Conservation (phyloP, 106 monocot genomes). For the Platanthera zijinensis region DNA sequence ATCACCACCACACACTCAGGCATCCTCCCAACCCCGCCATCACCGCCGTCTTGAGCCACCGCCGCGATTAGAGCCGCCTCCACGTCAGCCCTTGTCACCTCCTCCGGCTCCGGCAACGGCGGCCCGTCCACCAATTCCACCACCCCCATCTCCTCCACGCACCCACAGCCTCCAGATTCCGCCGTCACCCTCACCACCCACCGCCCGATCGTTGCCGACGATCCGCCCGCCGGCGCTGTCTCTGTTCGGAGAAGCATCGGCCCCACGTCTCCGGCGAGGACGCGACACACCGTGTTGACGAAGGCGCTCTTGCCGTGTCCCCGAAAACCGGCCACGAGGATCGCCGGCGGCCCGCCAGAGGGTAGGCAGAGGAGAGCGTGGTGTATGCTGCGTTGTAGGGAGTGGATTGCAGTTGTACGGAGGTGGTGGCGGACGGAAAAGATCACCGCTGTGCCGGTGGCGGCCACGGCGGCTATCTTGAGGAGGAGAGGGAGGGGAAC, state of each 20-base stretch:
- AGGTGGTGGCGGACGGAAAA: conserved; percentile 23
- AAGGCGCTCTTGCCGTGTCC: conserved; percentile 75
- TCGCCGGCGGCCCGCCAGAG: conserved; percentile 18
- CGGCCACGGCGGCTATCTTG: conserved; percentile 35
- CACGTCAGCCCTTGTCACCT: conserved; percentile 20
- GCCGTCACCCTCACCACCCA: conserved; percentile 9
- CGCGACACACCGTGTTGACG: conserved; percentile 70
- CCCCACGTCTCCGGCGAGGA: conserved; percentile 48
- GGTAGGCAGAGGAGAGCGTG: conserved; percentile 11
- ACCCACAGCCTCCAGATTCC: conserved; percentile 10
- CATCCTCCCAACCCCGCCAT: background rate
- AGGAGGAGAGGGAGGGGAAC: conserved; percentile 26
- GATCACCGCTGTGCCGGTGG: conserved; percentile 32
- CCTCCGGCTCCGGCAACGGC: conserved; percentile 31
- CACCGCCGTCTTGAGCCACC: background rate
- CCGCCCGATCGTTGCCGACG: conserved; percentile 8
- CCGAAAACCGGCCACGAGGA: conserved; percentile 48
- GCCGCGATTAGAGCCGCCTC: conserved; percentile 19
- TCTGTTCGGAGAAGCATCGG: conserved; percentile 58
- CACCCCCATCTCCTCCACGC: conserved; percentile 20
- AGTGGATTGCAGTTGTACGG: conserved; percentile 20
- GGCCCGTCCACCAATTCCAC: conserved; percentile 49
- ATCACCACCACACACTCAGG: conserved; percentile 64
- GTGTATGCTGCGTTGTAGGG: conserved; percentile 46
- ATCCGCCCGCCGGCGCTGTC: conserved; percentile 30